phyloP scores from a whole-genome alignment of 352 stramenopile genomes.

The Pythium apleroticum region DNA sequence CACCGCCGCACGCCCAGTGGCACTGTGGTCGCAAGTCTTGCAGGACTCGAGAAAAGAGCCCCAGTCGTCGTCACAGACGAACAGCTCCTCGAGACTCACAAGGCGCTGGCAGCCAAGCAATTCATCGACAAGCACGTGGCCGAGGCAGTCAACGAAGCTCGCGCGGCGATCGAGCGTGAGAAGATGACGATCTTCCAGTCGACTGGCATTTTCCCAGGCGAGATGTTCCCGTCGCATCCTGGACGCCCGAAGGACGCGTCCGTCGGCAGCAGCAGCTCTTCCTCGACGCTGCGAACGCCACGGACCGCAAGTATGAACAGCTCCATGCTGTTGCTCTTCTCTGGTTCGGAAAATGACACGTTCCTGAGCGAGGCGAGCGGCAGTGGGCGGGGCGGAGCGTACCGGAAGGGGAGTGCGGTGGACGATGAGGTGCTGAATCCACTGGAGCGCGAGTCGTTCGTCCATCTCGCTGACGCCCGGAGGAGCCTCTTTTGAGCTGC shows the following conservation, averaged over 20 bases:
- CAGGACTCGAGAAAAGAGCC: constrained; percentile 8
- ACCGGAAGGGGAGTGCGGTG: neutral
- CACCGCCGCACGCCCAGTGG: constrained; percentile 49
- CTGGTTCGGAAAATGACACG: constrained; percentile 8
- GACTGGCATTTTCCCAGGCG: constrained; percentile 56
- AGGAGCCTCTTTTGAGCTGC: neutral
- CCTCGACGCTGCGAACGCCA: constrained; percentile 5
- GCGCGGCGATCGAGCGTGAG: constrained; percentile 67
- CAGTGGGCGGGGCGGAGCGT: neutral
- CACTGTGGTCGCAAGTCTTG: constrained; percentile 31
- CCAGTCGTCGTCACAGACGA: constrained; percentile 21
- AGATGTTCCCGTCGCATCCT: neutral
- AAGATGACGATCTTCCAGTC: constrained; percentile 67
- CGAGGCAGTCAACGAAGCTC: constrained; percentile 55
- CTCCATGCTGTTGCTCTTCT: constrained; percentile 23
- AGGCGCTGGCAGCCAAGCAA: constrained; percentile 46
- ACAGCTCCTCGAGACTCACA: constrained; percentile 54
- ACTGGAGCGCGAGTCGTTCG: constrained; percentile 21
- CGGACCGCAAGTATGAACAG: constrained; percentile 17
- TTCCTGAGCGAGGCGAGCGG: constrained; percentile 5
- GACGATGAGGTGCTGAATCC: constrained; percentile 18
- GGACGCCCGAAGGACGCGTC: constrained; percentile 1
- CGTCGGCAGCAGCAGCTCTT: constrained; percentile 8
- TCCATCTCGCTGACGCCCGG: neutral
- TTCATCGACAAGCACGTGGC: constrained; percentile 83